Percentiles rank a stretch among this genome's conserved stretches.
Evolutionary conservation across 2,329 filamentous ascomycete species (phyloP).

Genomic region (Madurella fahalii): DNA sequence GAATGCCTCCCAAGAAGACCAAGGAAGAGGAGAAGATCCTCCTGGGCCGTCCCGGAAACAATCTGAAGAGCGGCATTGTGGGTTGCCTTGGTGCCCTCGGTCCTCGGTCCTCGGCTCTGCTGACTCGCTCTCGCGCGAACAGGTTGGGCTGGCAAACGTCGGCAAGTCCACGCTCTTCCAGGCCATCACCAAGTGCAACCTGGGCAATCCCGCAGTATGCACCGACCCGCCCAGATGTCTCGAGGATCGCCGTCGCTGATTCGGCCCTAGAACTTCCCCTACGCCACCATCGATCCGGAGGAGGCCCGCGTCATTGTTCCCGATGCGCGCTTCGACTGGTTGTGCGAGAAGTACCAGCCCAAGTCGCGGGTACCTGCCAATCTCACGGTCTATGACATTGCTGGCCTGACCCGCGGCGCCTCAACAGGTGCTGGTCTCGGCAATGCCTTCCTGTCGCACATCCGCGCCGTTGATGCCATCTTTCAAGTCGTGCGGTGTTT

Average conservation of each 20-base stretch:
- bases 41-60: slow-evolving; percentile 94
- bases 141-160: slow-evolving; percentile 98
- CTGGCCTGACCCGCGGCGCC: slow-evolving; percentile 89
- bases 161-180: slow-evolving; percentile 99
- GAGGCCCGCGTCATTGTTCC: slow-evolving; percentile 96
- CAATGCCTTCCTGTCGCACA: slow-evolving; percentile 97
- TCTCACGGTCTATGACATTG: slow-evolving; percentile 97
- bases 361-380: slow-evolving; percentile 97
- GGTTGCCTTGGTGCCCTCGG: slow-evolving; percentile 21
- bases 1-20: slow-evolving; percentile 94
- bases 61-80: slow-evolving; percentile 98
- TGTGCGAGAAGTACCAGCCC: slow-evolving; percentile 93
- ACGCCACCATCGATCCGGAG: slow-evolving; percentile 98
- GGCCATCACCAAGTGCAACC: slow-evolving; percentile 94
- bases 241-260: slow-evolving; percentile 14
- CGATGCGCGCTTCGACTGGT: slow-evolving; percentile 93
- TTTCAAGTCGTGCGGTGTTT: slow-evolving; percentile 97
- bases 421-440: slow-evolving; percentile 97
- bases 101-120: slow-evolving; percentile 43
- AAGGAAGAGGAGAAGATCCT: slow-evolving; percentile 93
- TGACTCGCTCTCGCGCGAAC: slow-evolving; percentile 23
- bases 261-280: slow-evolving; percentile 78
- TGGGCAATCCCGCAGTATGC: slow-evolving; percentile 93
- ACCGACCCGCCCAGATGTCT: slow-evolving; percentile 22
- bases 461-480: slow-evolving; percentile 95